phyloP scores from a whole-genome alignment of 306 rosid genomes.

The Purshia tridentata region DNA sequence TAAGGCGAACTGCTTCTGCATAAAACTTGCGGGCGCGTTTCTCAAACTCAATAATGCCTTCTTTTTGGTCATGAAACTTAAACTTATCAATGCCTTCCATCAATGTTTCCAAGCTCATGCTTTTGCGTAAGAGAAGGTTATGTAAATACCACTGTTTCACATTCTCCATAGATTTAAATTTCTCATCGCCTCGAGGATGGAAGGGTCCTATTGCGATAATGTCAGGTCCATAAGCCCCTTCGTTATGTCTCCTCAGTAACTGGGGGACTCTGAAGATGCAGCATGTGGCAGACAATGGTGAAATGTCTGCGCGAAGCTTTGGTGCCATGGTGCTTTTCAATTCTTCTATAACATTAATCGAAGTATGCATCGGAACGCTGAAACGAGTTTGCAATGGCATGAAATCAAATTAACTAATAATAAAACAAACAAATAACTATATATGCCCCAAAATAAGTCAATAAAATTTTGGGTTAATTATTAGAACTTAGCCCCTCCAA shows the following conservation, averaged over 20 bases:
- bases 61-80: too few species aligned
- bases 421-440: too few species aligned
- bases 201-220: conserved; percentile 22
- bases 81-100: neutral
- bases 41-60: neutral
- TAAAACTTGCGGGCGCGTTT: neutral
- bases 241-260: neutral
- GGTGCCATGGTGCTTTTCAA: neutral
- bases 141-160: conserved; percentile 8
- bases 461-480: too few species aligned
- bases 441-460: too few species aligned
- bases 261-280: conserved; percentile 23
- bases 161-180: neutral
- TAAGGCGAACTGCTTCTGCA: neutral
- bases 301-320: too few species aligned
- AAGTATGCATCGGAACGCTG: too few species aligned
- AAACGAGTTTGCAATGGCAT: too few species aligned
- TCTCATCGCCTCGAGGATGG: neutral
- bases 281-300: too few species aligned
- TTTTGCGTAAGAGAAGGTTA: neutral
- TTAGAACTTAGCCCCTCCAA: too few species aligned
- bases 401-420: too few species aligned
- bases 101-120: neutral
- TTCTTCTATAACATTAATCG: too few species aligned
- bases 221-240: neutral